Evolutionary conservation across 1,284 basidiomycete genomes (phyloP).

Genomic region (Cutaneotrichosporon cutaneum): DNA sequence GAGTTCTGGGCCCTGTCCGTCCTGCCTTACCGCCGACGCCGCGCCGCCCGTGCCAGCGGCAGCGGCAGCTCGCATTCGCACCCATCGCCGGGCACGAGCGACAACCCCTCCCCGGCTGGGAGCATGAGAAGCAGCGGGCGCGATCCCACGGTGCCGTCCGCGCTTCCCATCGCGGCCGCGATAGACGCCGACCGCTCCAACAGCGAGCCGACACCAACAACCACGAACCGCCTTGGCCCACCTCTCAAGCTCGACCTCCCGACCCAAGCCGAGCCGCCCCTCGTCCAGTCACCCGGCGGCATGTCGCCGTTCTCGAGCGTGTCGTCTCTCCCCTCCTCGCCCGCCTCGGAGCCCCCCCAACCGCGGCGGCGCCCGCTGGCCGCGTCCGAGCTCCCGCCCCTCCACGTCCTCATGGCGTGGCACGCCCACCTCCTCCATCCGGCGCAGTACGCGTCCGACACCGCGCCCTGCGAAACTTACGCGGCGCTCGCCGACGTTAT

Average conservation of each 20-base stretch:
- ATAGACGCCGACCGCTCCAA: not conserved
- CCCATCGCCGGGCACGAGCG: not conserved
- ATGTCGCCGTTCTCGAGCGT: slow-evolving; percentile 2
- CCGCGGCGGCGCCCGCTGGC: not conserved
- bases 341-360: not conserved
- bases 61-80: not conserved
- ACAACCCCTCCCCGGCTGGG: not conserved
- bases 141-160: not conserved
- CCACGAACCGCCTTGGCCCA: not conserved
- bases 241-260: not conserved
- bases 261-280: not conserved
- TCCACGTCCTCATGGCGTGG: slow-evolving; percentile 42
- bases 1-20: slow-evolving; percentile 25
- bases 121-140: not conserved
- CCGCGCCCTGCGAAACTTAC: slow-evolving; percentile 22
- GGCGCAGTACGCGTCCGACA: slow-evolving; percentile 28
- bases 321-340: not conserved
- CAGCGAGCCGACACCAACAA: not conserved
- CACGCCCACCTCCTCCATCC: slow-evolving; percentile 45
- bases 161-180: not conserved
- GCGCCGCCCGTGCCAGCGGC: not conserved
- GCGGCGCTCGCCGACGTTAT: slow-evolving; percentile 19
- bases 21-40: slow-evolving; percentile 11
- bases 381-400: slow-evolving; percentile 26
- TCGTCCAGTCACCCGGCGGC: not conserved